A percentile compares a stretch with the other conserved stretches of the same genome.
phyloP scores from a whole-genome alignment of 2,329 filamentous ascomycete species.

The Colletotrichum spinosum region DNA sequence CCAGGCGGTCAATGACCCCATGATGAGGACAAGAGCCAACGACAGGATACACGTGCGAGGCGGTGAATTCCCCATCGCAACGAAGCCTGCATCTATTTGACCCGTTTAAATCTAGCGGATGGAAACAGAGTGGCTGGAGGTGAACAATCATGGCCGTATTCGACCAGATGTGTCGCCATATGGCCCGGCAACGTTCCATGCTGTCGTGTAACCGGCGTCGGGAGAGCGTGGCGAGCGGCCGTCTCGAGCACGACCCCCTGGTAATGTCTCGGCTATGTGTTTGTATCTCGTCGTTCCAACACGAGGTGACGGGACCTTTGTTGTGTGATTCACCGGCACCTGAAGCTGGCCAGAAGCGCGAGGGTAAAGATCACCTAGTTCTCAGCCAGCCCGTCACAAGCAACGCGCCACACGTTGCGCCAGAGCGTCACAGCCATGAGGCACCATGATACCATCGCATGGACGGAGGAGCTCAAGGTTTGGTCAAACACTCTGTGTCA shows the following conservation, averaged over 20 bases:
- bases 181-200: constrained; percentile 3
- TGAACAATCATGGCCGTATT: constrained; percentile 3
- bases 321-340: not conserved
- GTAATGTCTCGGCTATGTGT: constrained; percentile 30
- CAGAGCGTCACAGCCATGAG: constrained; percentile 16
- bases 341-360: not conserved
- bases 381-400: no score
- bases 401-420: not conserved
- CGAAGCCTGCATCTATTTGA: no score
- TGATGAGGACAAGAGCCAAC: no score
- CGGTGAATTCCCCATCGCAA: no score
- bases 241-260: not conserved
- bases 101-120: not conserved
- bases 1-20: no score
- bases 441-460: constrained; percentile 4
- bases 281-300: not conserved
- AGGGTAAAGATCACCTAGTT: not conserved
- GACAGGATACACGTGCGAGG: no score
- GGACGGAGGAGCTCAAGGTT: constrained; percentile 15
- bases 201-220: constrained; percentile 12
- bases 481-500: constrained; percentile 6
- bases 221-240: constrained; percentile 1
- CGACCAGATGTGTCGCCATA: constrained; percentile 10
- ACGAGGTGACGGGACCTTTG: not conserved
- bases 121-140: constrained; percentile 8